Conservation (phyloP, 169 alveolate species). For the Plasmodium chabaudi region DNA sequence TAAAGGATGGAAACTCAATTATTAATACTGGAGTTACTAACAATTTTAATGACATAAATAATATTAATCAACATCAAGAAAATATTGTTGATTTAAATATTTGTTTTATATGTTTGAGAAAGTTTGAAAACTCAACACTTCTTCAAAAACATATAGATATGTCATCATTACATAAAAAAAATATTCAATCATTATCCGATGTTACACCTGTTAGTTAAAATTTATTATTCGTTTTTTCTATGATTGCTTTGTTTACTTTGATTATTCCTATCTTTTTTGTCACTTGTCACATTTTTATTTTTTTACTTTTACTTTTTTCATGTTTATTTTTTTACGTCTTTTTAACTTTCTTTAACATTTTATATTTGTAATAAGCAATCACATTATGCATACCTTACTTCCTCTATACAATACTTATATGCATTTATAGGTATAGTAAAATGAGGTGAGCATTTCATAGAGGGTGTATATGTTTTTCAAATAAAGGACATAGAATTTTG, state of each 20-base stretch:
- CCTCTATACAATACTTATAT: no score
- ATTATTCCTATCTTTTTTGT: slow-evolving; percentile 7
- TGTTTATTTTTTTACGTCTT: not conserved
- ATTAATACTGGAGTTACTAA: not conserved
- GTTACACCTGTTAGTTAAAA: slow-evolving; percentile 10
- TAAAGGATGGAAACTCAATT: not conserved
- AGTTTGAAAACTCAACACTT: slow-evolving; percentile 74
- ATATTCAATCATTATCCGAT: slow-evolving; percentile 9
- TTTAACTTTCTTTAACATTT: no score
- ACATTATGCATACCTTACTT: no score
- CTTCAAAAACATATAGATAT: slow-evolving; percentile 79
- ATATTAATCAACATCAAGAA: slow-evolving; percentile 11
- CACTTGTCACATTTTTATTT: not conserved
- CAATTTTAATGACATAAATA: not conserved
- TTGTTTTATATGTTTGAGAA: slow-evolving; percentile 83
- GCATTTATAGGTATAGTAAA: no score
- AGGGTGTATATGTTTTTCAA: no score
- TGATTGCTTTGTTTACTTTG: not conserved
- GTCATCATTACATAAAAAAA: slow-evolving; percentile 80
- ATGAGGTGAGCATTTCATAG: no score
- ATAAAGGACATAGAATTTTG: no score
- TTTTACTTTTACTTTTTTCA: not conserved
- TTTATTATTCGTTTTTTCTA: not conserved
- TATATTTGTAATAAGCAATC: no score
- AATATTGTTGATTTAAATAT: slow-evolving; percentile 28